These are phyloP conservation scores for Spergularia azorica DNA, from an alignment of 179 eudicot genomes.

Conservation along the genomic window DNA sequence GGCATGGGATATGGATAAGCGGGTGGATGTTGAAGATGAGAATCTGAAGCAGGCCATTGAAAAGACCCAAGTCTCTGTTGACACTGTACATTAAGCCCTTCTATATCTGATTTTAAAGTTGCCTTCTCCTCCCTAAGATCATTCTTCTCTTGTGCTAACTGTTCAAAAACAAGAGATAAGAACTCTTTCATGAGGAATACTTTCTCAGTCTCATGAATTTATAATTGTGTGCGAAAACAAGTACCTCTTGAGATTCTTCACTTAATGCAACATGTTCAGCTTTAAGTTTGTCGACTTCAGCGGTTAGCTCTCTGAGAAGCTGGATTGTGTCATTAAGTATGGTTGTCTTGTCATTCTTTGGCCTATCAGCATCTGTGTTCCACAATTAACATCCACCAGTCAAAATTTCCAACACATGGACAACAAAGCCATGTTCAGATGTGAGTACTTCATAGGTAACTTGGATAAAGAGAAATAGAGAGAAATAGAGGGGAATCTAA, in stretches of 20 bases:
- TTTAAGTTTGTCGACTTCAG: conserved; percentile 71
- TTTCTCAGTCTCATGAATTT: neutral
- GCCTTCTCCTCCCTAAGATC: conserved; percentile 45
- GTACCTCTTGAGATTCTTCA: conserved; percentile 82
- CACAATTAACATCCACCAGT: conserved; percentile 6
- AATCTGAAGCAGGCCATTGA: conserved; percentile 73
- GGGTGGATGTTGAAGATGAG: conserved; percentile 67
- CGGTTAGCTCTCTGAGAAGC: conserved; percentile 71
- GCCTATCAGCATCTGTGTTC: conserved; percentile 74
- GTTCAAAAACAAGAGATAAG: conserved; percentile 17
- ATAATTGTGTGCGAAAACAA: neutral
- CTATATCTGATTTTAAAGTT: conserved; percentile 70
- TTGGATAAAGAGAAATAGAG: too few species aligned
- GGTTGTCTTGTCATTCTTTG: conserved; percentile 82
- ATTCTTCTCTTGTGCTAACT: conserved; percentile 39
- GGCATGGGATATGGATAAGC: conserved; percentile 69
- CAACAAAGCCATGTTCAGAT: neutral
- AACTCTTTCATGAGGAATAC: neutral
- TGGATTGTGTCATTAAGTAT: conserved; percentile 71
- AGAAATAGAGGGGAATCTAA: too few species aligned
- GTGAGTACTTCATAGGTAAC: neutral
- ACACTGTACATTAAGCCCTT: conserved; percentile 60
- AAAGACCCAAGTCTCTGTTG: conserved; percentile 63
- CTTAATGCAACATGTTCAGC: conserved; percentile 63
- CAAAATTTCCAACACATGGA: neutral